These are phyloP conservation scores for Fusarium foetens DNA, from an alignment of 2,329 filamentous ascomycete genomes.

Conservation along the genomic window DNA sequence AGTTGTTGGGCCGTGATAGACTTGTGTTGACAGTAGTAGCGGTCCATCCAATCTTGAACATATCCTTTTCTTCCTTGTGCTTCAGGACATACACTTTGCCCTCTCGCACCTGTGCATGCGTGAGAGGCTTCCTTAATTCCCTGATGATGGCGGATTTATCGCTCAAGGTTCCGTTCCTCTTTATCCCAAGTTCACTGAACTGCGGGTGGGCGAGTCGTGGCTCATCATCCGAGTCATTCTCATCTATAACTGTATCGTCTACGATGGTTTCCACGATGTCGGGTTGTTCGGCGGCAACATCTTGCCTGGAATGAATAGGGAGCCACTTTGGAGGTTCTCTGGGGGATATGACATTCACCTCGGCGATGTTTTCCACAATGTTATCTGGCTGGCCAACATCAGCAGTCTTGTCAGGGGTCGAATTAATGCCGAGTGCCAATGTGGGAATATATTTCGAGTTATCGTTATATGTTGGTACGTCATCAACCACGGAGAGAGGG, in stretches of 20 bases:
- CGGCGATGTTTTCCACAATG: background rate
- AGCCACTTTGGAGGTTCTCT: background rate
- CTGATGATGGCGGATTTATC: background rate
- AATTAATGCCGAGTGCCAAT: background rate
- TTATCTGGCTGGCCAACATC: background rate
- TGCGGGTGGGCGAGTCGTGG: background rate
- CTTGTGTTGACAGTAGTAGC: background rate
- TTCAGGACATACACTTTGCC: constrained; percentile 23
- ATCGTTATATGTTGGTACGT: background rate
- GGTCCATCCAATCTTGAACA: constrained; percentile 28
- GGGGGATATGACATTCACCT: background rate
- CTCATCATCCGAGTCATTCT: background rate
- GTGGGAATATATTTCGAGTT: background rate
- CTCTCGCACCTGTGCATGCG: background rate
- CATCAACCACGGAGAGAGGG: background rate
- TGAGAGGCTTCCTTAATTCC: constrained; percentile 6
- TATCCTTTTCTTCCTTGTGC: background rate
- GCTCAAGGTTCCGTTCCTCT: constrained; percentile 17
- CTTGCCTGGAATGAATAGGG: background rate
- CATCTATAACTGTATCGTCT: background rate
- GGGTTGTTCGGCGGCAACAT: background rate
- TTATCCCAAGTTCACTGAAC: background rate
- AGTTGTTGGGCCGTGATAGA: constrained; percentile 4
- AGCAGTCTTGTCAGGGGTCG: too few species aligned
- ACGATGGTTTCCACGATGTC: background rate